Conservation (phyloP, 768 basidiomycete species). For the Xerocomellus dryophilus region DNA sequence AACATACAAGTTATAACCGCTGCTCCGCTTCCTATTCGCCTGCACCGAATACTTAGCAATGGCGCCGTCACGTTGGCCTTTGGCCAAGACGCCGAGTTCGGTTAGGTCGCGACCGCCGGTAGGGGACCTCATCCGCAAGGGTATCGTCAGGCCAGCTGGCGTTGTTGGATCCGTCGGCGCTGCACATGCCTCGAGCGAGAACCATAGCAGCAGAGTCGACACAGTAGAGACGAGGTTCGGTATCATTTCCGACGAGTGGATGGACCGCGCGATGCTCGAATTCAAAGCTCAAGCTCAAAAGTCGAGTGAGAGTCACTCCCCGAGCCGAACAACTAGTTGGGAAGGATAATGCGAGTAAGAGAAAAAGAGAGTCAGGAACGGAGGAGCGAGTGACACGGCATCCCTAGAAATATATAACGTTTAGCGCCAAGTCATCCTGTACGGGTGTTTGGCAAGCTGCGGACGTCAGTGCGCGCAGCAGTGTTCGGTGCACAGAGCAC, state of each 20-base stretch:
- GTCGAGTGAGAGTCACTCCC: not conserved
- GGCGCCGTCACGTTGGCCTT: constrained; percentile 41
- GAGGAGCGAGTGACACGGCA: not conserved
- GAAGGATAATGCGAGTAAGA: not conserved
- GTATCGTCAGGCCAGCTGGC: constrained; percentile 17
- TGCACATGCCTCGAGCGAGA: constrained; percentile 4
- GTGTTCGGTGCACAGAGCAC: not conserved
- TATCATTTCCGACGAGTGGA: constrained; percentile 13
- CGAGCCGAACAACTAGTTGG: not conserved
- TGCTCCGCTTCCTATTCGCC: constrained; percentile 37
- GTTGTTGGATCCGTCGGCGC: constrained; percentile 14
- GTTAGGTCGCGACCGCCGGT: not conserved
- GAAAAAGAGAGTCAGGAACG: not conserved
- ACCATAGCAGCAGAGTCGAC: constrained; percentile 12
- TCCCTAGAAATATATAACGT: constrained; percentile 2
- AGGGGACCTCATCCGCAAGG: constrained; percentile 20
- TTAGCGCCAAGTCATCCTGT: not conserved
- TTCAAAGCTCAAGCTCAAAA: not conserved
- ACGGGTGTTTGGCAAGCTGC: not conserved
- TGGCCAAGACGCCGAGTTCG: constrained; percentile 34
- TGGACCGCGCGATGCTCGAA: not conserved
- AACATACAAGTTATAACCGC: constrained; percentile 52
- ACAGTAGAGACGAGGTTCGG: constrained; percentile 7
- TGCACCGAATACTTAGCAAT: constrained; percentile 46
- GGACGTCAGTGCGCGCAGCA: constrained; percentile 7